phyloP scores from a whole-genome alignment of 208 protist genomes.

The Acanthamoeba triangularis region DNA sequence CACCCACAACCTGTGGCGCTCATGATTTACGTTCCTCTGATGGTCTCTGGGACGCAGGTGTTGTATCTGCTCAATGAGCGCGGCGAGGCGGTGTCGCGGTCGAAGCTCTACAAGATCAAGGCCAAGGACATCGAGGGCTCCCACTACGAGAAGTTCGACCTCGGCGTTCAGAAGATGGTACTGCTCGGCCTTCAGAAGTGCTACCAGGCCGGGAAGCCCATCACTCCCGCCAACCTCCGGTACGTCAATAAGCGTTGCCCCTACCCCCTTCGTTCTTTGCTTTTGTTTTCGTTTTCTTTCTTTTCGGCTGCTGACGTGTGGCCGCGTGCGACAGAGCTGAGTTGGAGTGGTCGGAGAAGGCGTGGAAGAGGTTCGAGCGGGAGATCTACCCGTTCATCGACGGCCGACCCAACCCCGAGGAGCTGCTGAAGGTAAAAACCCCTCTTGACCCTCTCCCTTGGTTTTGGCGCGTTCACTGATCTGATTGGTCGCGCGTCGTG shows the following conservation, averaged over 20 bases:
- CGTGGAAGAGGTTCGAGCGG: slow-evolving; percentile 17
- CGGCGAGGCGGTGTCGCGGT: neutral
- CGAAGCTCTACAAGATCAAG: slow-evolving; percentile 13
- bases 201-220: neutral
- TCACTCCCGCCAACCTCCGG: neutral
- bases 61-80: slow-evolving; percentile 25
- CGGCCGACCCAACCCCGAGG: neutral
- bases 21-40: too few relatives aligned
- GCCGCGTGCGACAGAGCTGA: neutral
- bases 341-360: neutral
- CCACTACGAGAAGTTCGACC: neutral
- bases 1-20: too few relatives aligned
- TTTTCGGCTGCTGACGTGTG: neutral
- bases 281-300: neutral
- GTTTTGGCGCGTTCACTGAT: neutral
- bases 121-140: neutral
- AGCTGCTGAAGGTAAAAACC: neutral
- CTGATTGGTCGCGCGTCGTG: too few relatives aligned
- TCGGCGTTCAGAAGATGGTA: neutral
- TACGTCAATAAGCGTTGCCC: too few relatives aligned
- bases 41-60: too few relatives aligned
- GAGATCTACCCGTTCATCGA: neutral
- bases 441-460: neutral
- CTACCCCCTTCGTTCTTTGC: neutral
- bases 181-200: neutral